Percentiles rank a stretch among this genome's conserved stretches.
Evolutionary conservation across 129 eudicot species (phyloP).

Genomic region (Chrysanthemum lavandulifolium): DNA sequence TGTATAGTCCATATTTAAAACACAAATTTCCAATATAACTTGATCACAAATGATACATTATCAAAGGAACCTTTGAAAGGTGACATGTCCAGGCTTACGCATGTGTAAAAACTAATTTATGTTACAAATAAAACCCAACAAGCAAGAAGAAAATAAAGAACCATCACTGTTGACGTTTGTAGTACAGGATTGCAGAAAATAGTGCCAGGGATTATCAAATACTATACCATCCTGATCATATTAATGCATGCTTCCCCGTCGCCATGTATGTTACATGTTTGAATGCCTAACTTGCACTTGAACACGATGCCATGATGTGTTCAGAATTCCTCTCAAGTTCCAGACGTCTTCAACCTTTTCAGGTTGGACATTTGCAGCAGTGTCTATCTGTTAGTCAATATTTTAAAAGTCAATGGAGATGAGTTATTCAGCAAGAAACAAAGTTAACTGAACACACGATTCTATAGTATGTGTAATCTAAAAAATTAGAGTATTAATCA

Average conservation of each 20-base stretch:
- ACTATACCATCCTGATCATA: slow-evolving; percentile 9
- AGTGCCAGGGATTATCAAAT: neutral
- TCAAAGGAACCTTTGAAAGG: slow-evolving; percentile 10
- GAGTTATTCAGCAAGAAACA: neutral
- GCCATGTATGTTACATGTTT: slow-evolving; percentile 40
- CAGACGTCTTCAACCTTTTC: slow-evolving; percentile 73
- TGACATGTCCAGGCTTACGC: slow-evolving; percentile 13
- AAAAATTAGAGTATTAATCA: neutral
- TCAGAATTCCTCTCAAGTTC: slow-evolving; percentile 95
- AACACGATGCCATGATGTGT: slow-evolving; percentile 98
- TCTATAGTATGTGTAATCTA: neutral
- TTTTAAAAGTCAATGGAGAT: neutral
- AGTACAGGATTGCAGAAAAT: slow-evolving; percentile 20
- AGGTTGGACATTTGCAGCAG: slow-evolving; percentile 88
- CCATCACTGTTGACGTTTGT: slow-evolving; percentile 9
- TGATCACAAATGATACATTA: slow-evolving; percentile 9
- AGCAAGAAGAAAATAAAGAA: neutral
- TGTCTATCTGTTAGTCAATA: slow-evolving; percentile 60
- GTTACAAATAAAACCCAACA: slow-evolving; percentile 32
- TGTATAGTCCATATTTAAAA: too few relatives aligned
- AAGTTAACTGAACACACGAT: neutral
- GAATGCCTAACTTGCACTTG: slow-evolving; percentile 79
- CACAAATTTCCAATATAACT: neutral
- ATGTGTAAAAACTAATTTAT: slow-evolving; percentile 2
- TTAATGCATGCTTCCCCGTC: slow-evolving; percentile 8